Evolutionary conservation across 208 protist genomes (phyloP), one percentile per base, ranked within the genome.

Genomic region (Wallacemonas sp.): DNA sequence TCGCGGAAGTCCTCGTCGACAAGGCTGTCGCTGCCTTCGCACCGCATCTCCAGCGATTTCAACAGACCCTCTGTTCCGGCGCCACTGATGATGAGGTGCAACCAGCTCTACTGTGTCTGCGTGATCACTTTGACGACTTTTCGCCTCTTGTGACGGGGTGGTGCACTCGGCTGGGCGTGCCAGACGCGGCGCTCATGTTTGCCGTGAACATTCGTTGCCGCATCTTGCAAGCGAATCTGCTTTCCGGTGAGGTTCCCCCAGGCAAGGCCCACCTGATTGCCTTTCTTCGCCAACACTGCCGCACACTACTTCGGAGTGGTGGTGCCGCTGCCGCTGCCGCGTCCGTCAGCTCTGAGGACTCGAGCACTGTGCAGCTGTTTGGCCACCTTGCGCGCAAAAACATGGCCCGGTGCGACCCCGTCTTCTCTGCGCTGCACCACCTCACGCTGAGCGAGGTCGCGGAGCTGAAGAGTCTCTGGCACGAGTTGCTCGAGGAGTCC

Each of bases 381-480:
- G 41, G 44, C 39, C 61, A 66, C 16, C 61, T 66, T 2, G 32
- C 30, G 21, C 30, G 52, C 38, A 48, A 48, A 5, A 61, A 29
- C 55, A 38, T 26, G 81, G 90, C 61, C 47, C 72, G 1, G 63
- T 92, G 64, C 58, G 92, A 21, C 41, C 65, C 24, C 78, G 66
- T 47, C 65, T 94, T 41, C 78, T 88, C 61, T 81, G 76, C 21
- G 72, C 68, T 94, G 29, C 80, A 94, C 57, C 83, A 74, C 11
- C 76, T 94, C n/a, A 85, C 79, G 0, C 65, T 92, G 19, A 85
- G 76, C 30, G 65, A 65, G 19, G 76, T 86, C n/a, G 68, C 41
- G 2, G 85, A 85, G 47, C 30, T 94, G 36, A 83, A 83, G 54
- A 65, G 67, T 17, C 65, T 95, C 8, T 92, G 83, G 86, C 71